Conservation (phyloP, 139 green algal genomes). For the Trebouxia sp. region DNA sequence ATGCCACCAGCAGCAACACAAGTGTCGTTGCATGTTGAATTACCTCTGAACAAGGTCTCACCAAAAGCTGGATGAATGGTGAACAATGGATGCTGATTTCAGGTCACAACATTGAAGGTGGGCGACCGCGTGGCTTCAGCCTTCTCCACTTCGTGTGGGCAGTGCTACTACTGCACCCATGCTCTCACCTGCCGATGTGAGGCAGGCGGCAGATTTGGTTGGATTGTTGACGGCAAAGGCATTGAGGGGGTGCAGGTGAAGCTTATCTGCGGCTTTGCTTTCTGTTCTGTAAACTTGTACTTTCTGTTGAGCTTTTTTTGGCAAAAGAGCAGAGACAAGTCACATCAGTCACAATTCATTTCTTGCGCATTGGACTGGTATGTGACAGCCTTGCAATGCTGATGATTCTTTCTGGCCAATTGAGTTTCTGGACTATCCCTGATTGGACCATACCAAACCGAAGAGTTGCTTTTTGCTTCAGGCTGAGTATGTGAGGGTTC, state of each 20-base stretch:
- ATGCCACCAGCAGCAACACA: too few relatives aligned
- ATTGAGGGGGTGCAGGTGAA: slow-evolving; percentile 65
- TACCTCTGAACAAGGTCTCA: too few relatives aligned
- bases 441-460: slow-evolving; percentile 47
- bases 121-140: slow-evolving; percentile 61
- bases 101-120: slow-evolving; percentile 30
- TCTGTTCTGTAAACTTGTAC: too few relatives aligned
- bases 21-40: too few relatives aligned
- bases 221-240: slow-evolving; percentile 44
- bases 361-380: too few relatives aligned
- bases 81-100: too few relatives aligned
- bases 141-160: slow-evolving; percentile 62
- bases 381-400: too few relatives aligned
- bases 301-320: background rate
- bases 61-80: too few relatives aligned
- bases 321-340: too few relatives aligned
- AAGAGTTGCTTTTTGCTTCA: background rate
- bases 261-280: background rate
- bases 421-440: too few relatives aligned
- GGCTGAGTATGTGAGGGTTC: slow-evolving; percentile 54
- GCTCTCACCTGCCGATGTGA: slow-evolving; percentile 46
- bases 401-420: too few relatives aligned
- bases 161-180: slow-evolving; percentile 56
- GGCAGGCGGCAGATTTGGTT: slow-evolving; percentile 54
- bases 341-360: too few relatives aligned